Evolutionary conservation across 257 asterid species (phyloP).

Genomic region (Jacaranda mimosifolia): DNA sequence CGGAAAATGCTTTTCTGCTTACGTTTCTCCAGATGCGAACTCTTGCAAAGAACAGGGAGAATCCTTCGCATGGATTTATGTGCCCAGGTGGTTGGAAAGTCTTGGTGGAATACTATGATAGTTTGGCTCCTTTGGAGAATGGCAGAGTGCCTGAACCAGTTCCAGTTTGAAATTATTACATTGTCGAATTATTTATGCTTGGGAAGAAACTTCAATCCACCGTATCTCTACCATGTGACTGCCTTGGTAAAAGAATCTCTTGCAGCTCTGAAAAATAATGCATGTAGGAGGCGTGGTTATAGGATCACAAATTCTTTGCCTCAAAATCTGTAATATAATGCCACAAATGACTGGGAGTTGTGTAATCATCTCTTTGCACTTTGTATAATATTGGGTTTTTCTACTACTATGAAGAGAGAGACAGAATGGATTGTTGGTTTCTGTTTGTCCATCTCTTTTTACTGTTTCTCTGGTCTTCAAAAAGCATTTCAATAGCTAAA

Average conservation of each 20-base stretch:
- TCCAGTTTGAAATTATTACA: conserved; percentile 44
- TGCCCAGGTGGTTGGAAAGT: conserved; percentile 85
- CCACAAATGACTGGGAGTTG: conserved; percentile 9
- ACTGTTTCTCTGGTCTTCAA: not conserved
- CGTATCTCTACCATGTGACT: conserved; percentile 32
- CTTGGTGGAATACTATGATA: conserved; percentile 72
- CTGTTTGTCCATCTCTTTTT: not conserved
- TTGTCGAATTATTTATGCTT: conserved; percentile 28
- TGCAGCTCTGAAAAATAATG: conserved; percentile 34
- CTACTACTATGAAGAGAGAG: conserved; percentile 10
- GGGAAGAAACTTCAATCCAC: conserved; percentile 26
- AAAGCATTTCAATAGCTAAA: not conserved
- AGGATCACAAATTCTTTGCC: conserved; percentile 43
- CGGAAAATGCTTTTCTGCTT: not conserved
- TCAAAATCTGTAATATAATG: conserved; percentile 39
- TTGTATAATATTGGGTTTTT: conserved; percentile 27
- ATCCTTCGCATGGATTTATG: conserved; percentile 80
- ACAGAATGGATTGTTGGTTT: conserved; percentile 21
- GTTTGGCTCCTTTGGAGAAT: conserved; percentile 53
- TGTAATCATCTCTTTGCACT: conserved; percentile 33
- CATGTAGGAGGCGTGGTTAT: conserved; percentile 25
- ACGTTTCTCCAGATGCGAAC: conserved; percentile 60
- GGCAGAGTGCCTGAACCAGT: conserved; percentile 50
- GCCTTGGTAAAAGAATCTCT: not conserved
- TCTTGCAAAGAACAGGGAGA: conserved; percentile 70